Conservation (phyloP, 371 early-diverging fungal genomes). For the Mortierella sp. region DNA sequence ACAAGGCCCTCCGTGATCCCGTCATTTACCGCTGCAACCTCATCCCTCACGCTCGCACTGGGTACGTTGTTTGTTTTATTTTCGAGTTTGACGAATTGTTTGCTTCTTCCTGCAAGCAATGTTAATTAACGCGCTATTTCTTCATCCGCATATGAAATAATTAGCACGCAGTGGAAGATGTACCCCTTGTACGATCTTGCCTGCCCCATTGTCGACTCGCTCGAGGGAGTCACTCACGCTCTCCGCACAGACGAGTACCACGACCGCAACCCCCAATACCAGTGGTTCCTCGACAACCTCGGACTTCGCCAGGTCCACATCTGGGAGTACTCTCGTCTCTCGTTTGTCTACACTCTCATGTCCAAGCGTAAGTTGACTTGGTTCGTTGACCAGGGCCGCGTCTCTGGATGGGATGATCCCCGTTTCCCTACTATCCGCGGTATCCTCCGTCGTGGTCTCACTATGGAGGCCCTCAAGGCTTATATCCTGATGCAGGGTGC, state of each 20-base stretch:
- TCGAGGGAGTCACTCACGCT: constrained; percentile 99
- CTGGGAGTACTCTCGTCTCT: constrained; percentile 95
- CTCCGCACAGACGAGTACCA: constrained; percentile 99
- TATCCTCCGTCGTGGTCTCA: constrained; percentile 98
- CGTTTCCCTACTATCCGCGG: constrained; percentile 99
- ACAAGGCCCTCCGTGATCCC: constrained; percentile 99
- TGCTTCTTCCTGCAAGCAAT: neutral
- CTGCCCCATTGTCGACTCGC: constrained; percentile 98
- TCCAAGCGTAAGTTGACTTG: constrained; percentile 99
- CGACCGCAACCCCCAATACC: constrained; percentile 99
- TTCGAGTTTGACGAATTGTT: neutral
- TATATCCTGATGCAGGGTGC: constrained; percentile 99
- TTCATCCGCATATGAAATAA: neutral
- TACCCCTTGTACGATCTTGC: constrained; percentile 99
- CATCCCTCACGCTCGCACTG: constrained; percentile 96
- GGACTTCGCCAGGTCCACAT: constrained; percentile 90
- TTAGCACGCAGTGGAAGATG: constrained; percentile 91
- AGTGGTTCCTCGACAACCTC: constrained; percentile 97
- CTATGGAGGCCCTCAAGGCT: constrained; percentile 97
- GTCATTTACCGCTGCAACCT: constrained; percentile 98
- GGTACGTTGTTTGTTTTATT: constrained; percentile 47
- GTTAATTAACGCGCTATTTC: constrained; percentile 4
- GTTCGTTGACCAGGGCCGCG: constrained; percentile 95
- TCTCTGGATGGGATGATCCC: constrained; percentile 99
- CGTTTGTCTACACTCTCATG: constrained; percentile 99